These are phyloP conservation scores for Phytophthora sp. DNA, from an alignment of 352 stramenopile genomes.

Conservation along the genomic window DNA sequence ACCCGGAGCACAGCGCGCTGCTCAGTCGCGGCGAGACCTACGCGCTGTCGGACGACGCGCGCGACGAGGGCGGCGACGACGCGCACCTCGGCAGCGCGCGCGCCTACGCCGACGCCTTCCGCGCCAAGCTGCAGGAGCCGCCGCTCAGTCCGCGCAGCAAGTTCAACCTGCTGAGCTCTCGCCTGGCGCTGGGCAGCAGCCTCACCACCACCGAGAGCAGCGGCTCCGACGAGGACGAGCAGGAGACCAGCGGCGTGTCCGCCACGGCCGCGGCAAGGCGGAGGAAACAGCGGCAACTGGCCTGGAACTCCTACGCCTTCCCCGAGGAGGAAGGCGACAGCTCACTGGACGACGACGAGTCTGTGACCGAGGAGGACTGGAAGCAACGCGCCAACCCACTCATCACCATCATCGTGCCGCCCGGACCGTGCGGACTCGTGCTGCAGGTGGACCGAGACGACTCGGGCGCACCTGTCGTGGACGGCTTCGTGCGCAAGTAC, in stretches of 20 bases:
- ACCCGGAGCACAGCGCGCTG: conserved; percentile 41
- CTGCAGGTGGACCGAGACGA: conserved; percentile 54
- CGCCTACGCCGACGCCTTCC: conserved; percentile 70
- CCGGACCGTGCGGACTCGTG: conserved; percentile 73
- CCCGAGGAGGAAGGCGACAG: conserved; percentile 23
- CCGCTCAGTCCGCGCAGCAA: conserved; percentile 76
- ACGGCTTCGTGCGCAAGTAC: conserved; percentile 76
- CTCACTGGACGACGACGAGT: conserved; percentile 41
- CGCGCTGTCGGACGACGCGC: conserved; percentile 55
- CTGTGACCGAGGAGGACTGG: conserved; percentile 70
- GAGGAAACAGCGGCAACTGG: conserved; percentile 9
- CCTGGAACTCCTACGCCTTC: conserved; percentile 36
- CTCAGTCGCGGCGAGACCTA: conserved; percentile 64
- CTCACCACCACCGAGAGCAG: conserved; percentile 36
- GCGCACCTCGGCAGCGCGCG: conserved; percentile 40
- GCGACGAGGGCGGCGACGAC: conserved; percentile 26
- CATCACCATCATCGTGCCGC: conserved; percentile 76
- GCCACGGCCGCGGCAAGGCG: background rate
- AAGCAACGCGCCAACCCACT: conserved; percentile 66
- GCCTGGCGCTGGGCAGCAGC: conserved; percentile 25
- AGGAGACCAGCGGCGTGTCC: background rate
- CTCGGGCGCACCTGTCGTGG: conserved; percentile 58
- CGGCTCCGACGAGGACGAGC: conserved; percentile 4
- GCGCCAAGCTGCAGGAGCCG: conserved; percentile 70
- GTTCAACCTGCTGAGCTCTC: conserved; percentile 56